phyloP scores from a whole-genome alignment of 805 yeast species.

The Kuraishia molischiana region DNA sequence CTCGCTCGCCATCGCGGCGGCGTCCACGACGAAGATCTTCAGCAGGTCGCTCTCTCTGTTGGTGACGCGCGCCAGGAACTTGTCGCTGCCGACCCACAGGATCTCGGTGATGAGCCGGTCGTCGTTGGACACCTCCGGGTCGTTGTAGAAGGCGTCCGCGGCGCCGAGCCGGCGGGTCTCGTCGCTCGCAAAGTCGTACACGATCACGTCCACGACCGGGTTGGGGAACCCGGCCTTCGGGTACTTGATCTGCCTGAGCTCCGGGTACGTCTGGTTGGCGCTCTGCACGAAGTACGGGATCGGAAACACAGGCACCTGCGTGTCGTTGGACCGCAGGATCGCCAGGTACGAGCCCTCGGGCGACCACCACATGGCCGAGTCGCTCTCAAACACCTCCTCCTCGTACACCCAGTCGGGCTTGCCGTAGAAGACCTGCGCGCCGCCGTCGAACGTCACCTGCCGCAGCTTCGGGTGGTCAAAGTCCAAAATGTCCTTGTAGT shows the following conservation, averaged over 20 bases:
- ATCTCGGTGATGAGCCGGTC: constrained; percentile 57
- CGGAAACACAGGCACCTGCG: constrained; percentile 61
- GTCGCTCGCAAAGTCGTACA: constrained; percentile 26
- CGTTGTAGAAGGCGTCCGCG: constrained; percentile 31
- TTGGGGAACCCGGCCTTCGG: constrained; percentile 80
- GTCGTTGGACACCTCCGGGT: constrained; percentile 25
- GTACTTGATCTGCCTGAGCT: constrained; percentile 52
- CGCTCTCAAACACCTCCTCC: constrained; percentile 72
- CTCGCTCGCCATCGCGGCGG: constrained; percentile 22
- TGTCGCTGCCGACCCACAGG: constrained; percentile 52
- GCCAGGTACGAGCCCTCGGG: constrained; percentile 58
- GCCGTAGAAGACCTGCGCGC: constrained; percentile 66
- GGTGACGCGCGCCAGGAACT: constrained; percentile 45
- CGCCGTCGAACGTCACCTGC: constrained; percentile 65
- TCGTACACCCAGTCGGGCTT: constrained; percentile 94
- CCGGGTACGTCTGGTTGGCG: constrained; percentile 45
- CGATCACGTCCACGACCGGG: constrained; percentile 50
- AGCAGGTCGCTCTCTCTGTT: constrained; percentile 61
- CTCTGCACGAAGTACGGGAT: constrained; percentile 66
- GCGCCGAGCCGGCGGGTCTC: constrained; percentile 10
- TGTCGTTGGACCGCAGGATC: constrained; percentile 61
- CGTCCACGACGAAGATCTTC: constrained; percentile 45
- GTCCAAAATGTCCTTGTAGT: constrained; percentile 28
- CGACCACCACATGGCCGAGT: constrained; percentile 82
- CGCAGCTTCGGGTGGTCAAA: constrained; percentile 15